phyloP scores from a whole-genome alignment of 345 rosid genomes.

The Salix koriyanagi region DNA sequence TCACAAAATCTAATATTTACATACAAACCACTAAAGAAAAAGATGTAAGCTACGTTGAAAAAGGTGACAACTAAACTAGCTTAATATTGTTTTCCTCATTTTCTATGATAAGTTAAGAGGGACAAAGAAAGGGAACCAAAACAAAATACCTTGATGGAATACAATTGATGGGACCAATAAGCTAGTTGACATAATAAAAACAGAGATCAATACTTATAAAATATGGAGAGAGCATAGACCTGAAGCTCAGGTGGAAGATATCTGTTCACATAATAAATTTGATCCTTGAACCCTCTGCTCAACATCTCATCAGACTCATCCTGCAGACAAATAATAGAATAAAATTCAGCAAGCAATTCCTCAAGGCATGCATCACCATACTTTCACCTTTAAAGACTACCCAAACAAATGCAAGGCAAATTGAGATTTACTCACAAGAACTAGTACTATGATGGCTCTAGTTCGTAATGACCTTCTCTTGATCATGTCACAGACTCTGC shows the following conservation, averaged over 20 bases:
- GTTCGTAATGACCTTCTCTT: constrained; percentile 92
- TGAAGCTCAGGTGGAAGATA: constrained; percentile 98
- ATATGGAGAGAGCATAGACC: constrained; percentile 36
- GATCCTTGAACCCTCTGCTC: constrained; percentile 99
- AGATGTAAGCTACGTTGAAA: background rate
- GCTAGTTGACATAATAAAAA: background rate
- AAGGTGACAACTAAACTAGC: background rate
- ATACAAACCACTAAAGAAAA: background rate
- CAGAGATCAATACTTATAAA: background rate
- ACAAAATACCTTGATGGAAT: background rate
- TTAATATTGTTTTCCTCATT: background rate
- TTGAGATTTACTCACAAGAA: constrained; percentile 27
- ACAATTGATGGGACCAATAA: background rate
- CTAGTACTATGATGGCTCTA: constrained; percentile 50
- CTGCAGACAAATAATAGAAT: constrained; percentile 8
- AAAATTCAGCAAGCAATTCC: background rate
- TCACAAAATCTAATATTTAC: background rate
- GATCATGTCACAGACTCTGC: constrained; percentile 97
- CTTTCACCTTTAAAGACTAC: background rate
- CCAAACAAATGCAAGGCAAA: background rate
- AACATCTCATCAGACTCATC: constrained; percentile 99
- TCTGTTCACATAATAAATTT: constrained; percentile 89
- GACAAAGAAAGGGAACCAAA: background rate
- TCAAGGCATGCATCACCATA: background rate
- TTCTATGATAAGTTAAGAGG: background rate